A percentile compares a stretch with the other conserved stretches of the same genome.
Conservation (phyloP, 176 grass and related monocot species). For the Aegilops bicornis region DNA sequence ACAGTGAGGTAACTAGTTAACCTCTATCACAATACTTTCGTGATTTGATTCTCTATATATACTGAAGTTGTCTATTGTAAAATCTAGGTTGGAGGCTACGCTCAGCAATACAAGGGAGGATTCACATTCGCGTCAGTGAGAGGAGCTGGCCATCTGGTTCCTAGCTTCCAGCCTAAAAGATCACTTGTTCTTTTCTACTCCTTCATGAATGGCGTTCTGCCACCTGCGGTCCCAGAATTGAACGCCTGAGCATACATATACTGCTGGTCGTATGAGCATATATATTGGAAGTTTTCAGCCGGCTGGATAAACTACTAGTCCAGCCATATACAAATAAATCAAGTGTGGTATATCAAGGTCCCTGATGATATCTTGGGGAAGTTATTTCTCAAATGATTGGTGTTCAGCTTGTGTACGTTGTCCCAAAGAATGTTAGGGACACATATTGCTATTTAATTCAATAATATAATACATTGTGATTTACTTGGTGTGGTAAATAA, state of each 20-base stretch:
- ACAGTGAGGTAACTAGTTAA: neutral
- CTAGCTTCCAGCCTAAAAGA: slow-evolving; percentile 35
- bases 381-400: neutral
- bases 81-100: slow-evolving; percentile 34
- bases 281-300: neutral
- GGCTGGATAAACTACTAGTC: neutral
- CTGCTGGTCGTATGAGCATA: neutral
- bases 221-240: neutral
- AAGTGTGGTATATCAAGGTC: too few relatives aligned
- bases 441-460: too few relatives aligned
- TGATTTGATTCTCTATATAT: too few relatives aligned
- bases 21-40: too few relatives aligned
- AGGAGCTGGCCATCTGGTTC: slow-evolving; percentile 46
- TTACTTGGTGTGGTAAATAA: too few relatives aligned
- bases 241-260: neutral
- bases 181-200: slow-evolving; percentile 17
- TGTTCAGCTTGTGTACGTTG: neutral
- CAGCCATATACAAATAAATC: neutral
- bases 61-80: too few relatives aligned
- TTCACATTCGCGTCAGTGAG: slow-evolving; percentile 39
- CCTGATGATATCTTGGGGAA: neutral
- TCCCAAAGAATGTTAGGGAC: too few relatives aligned
- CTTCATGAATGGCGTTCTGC: slow-evolving; percentile 29
- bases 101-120: slow-evolving; percentile 35
- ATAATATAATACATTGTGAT: too few relatives aligned